These are phyloP conservation scores for rapeseed (Brassica napus) DNA, from an alignment of 345 rosid species.

Conservation along the genomic window DNA sequence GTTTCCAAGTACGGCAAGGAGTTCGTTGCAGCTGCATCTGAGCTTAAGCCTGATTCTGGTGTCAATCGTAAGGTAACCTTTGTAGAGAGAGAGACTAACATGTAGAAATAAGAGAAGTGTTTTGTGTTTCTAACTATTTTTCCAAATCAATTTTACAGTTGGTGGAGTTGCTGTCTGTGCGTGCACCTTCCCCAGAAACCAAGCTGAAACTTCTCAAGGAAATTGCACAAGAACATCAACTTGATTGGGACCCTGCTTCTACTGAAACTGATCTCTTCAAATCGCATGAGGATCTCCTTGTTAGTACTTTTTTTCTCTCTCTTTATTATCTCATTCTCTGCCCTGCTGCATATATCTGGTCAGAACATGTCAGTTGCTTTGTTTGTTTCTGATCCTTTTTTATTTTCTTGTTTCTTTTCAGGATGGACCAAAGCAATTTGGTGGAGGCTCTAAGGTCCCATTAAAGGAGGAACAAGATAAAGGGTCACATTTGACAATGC, in stretches of 20 bases:
- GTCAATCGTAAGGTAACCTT: conserved; percentile 85
- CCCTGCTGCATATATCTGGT: background rate
- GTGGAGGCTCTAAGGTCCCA: conserved; percentile 73
- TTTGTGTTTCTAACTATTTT: background rate
- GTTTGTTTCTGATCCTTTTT: background rate
- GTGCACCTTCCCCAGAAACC: conserved; percentile 74
- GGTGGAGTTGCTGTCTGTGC: conserved; percentile 82
- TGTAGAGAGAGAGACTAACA: background rate
- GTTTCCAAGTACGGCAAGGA: conserved; percentile 84
- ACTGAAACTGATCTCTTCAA: conserved; percentile 83
- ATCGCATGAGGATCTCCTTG: conserved; percentile 88
- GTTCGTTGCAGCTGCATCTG: conserved; percentile 88
- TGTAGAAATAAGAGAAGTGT: background rate
- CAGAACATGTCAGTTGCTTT: conserved; percentile 1
- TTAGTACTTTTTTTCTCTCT: too few species aligned
- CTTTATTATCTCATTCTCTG: background rate
- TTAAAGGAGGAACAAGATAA: conserved; percentile 69
- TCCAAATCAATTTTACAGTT: conserved; percentile 50
- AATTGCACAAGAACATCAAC: conserved; percentile 90
- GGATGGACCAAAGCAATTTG: conserved; percentile 80
- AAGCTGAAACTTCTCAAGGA: conserved; percentile 90
- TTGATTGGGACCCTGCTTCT: conserved; percentile 92
- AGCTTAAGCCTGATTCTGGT: conserved; percentile 93
- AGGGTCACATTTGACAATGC: conserved; percentile 34
- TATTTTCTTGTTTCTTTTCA: conserved; percentile 35